Percentiles rank a stretch among this genome's conserved stretches.
Conservation (phyloP, 2,329 filamentous ascomycete genomes). For the Davidsoniella australis region DNA sequence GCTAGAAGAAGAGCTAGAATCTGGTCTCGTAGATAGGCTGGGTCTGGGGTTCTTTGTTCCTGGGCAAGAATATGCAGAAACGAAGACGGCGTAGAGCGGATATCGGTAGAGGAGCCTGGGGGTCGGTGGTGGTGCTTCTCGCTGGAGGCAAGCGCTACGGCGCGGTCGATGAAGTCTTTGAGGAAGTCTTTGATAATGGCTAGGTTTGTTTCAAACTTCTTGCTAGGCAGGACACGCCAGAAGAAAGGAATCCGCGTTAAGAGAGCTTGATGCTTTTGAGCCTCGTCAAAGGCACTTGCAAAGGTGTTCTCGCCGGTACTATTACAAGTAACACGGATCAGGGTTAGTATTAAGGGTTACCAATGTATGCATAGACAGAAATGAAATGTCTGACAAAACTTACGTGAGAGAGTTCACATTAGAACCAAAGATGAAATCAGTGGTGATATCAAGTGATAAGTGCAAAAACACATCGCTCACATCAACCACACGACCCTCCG, state of each 20-base stretch:
- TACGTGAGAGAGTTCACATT: slow-evolving; percentile 8
- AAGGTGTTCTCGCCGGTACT: slow-evolving; percentile 48
- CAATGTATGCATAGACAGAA: neutral
- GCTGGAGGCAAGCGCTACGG: slow-evolving; percentile 48
- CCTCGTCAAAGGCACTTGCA: slow-evolving; percentile 65
- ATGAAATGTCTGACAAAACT: neutral
- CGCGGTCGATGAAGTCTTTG: slow-evolving; percentile 57
- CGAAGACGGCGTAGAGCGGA: slow-evolving; percentile 28
- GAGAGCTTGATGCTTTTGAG: slow-evolving; percentile 56
- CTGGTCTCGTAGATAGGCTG: slow-evolving; percentile 63
- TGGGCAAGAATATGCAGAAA: slow-evolving; percentile 59
- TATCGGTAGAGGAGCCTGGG: slow-evolving; percentile 15
- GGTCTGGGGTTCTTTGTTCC: slow-evolving; percentile 48
- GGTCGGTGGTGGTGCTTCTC: slow-evolving; percentile 33
- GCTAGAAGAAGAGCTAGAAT: slow-evolving; percentile 68
- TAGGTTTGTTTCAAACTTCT: slow-evolving; percentile 45
- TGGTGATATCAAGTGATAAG: slow-evolving; percentile 71
- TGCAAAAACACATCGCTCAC: slow-evolving; percentile 66
- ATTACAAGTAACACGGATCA: neutral
- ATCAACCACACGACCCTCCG: slow-evolving; percentile 34
- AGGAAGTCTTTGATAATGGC: slow-evolving; percentile 60
- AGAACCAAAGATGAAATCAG: slow-evolving; percentile 64
- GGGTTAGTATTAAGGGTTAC: neutral
- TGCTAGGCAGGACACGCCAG: slow-evolving; percentile 43
- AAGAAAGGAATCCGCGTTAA: slow-evolving; percentile 49